Conservation (phyloP, 345 rosid species). For the Brassica rapa region DNA sequence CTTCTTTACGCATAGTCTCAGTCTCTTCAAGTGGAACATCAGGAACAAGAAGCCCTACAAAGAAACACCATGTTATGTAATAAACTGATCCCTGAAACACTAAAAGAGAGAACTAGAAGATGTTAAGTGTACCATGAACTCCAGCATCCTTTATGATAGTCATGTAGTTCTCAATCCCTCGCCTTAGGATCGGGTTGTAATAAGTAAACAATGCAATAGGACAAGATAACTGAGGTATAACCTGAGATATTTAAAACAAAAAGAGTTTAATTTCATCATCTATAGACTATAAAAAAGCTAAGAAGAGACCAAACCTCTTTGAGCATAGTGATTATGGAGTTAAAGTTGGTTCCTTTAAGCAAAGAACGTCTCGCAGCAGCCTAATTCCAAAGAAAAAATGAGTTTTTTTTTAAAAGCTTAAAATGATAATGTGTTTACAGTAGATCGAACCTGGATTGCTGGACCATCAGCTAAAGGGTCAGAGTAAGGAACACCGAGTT, state of each 20-base stretch:
- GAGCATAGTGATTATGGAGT: conserved; percentile 66
- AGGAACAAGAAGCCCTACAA: conserved; percentile 83
- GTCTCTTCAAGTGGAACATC: conserved; percentile 98
- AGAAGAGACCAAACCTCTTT: conserved; percentile 47
- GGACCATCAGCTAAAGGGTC: conserved; percentile 96
- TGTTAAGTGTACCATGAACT: conserved; percentile 55
- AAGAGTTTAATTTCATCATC: neutral
- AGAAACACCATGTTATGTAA: conserved; percentile 4
- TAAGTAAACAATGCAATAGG: conserved; percentile 84
- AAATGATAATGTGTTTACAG: neutral
- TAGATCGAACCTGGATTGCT: conserved; percentile 74
- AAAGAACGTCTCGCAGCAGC: conserved; percentile 90
- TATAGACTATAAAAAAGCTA: neutral
- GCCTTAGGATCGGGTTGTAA: conserved; percentile 80
- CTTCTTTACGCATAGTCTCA: conserved; percentile 68
- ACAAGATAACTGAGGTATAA: conserved; percentile 74
- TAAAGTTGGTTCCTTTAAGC: conserved; percentile 75
- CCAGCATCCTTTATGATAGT: conserved; percentile 62
- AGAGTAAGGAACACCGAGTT: conserved; percentile 85
- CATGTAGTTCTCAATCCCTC: conserved; percentile 75
- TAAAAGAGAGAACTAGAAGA: conserved; percentile 10
- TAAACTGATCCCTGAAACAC: conserved; percentile 9
- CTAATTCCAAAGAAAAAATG: conserved; percentile 43
- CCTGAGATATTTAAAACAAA: conserved; percentile 43
- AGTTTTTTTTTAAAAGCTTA: neutral